phyloP scores from a whole-genome alignment of 768 basidiomycete species.

The Termitomyces sp. region DNA sequence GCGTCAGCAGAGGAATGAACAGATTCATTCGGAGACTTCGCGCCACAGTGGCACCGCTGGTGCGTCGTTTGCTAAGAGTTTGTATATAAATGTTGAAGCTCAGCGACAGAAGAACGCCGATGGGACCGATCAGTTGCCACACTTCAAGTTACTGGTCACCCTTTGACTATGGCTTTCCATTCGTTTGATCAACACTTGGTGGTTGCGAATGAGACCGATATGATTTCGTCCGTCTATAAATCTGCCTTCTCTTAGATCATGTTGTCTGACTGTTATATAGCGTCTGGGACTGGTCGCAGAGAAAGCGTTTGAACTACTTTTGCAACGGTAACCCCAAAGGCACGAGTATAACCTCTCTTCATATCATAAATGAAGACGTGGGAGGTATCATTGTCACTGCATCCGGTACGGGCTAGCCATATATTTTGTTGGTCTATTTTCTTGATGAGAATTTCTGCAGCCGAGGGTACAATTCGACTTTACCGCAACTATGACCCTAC shows the following conservation, averaged over 20 bases:
- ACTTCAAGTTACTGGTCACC: slow-evolving; percentile 54
- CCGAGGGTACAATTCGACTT: slow-evolving; percentile 88
- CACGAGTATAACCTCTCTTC: slow-evolving; percentile 81
- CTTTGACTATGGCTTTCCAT: slow-evolving; percentile 84
- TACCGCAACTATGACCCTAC: slow-evolving; percentile 89
- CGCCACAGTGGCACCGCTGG: slow-evolving; percentile 73
- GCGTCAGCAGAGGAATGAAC: slow-evolving; percentile 89
- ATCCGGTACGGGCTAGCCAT: slow-evolving; percentile 55
- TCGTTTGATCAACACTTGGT: slow-evolving; percentile 89
- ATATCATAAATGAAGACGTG: slow-evolving; percentile 95
- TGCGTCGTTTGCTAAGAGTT: slow-evolving; percentile 29
- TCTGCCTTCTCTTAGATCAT: not conserved
- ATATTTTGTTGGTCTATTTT: not conserved
- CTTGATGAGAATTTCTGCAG: slow-evolving; percentile 34
- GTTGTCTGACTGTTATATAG: slow-evolving; percentile 35
- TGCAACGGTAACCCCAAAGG: slow-evolving; percentile 84
- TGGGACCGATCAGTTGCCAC: slow-evolving; percentile 77
- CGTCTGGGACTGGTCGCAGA: slow-evolving; percentile 92
- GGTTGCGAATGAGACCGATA: slow-evolving; percentile 80
- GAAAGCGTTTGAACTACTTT: slow-evolving; percentile 76
- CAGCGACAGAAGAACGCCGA: slow-evolving; percentile 44
- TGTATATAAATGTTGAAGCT: not conserved
- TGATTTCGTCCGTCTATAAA: slow-evolving; percentile 61
- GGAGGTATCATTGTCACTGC: slow-evolving; percentile 87
- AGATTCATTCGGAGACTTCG: slow-evolving; percentile 65